These are phyloP conservation scores for Blastobotrys serpentis DNA, from an alignment of 1,139 yeast genomes.

Conservation along the genomic window DNA sequence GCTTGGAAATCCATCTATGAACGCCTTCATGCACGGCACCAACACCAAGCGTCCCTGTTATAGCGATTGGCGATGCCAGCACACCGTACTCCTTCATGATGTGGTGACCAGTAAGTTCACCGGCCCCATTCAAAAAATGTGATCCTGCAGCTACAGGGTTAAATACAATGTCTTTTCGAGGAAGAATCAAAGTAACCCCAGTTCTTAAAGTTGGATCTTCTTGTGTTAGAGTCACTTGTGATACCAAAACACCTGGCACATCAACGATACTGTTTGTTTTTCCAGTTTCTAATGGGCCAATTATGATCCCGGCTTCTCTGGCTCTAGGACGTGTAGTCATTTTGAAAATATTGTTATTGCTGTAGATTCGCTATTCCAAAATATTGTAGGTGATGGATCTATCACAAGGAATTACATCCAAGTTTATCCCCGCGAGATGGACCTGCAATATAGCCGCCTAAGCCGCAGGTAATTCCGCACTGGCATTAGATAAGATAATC, in stretches of 20 bases:
- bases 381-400: no score
- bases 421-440: no score
- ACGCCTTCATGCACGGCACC: not conserved
- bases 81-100: constrained; percentile 1
- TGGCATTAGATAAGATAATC: no score
- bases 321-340: not conserved
- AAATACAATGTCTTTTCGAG: not conserved
- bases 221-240: not conserved
- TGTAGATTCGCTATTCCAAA: no score
- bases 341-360: not conserved
- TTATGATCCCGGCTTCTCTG: not conserved
- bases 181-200: not conserved
- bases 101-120: not conserved
- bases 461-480: no score
- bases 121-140: constrained; percentile 1
- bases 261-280: not conserved
- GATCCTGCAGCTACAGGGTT: not conserved
- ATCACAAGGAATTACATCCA: no score
- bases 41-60: not conserved
- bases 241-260: not conserved
- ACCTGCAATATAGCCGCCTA: no score
- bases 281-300: not conserved
- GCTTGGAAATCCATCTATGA: not conserved
- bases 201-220: not conserved
- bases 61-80: not conserved